Percentiles rank a stretch among this genome's conserved stretches.
Conservation (phyloP, 2,329 filamentous ascomycete species). For the Fusarium mundagurra region DNA sequence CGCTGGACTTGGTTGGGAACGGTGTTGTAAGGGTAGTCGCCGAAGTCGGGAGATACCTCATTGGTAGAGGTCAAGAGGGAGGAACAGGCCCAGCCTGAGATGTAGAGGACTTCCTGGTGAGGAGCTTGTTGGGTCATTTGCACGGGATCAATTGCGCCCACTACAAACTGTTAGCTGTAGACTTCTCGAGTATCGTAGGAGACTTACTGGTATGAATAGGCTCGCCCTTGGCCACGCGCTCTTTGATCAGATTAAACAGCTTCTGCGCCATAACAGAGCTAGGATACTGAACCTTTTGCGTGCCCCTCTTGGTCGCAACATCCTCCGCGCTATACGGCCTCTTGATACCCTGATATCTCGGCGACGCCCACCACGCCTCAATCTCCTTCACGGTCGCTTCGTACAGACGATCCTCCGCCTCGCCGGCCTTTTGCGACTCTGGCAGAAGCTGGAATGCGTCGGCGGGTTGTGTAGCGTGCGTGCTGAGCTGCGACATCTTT, state of each 20-base stretch:
- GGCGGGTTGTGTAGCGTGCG: conserved; percentile 56
- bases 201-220: conserved; percentile 89
- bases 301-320: conserved; percentile 91
- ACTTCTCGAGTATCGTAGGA: not conserved
- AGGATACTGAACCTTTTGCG: conserved; percentile 86
- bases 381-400: conserved; percentile 86
- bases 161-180: conserved; percentile 52
- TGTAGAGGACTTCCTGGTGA: conserved; percentile 94
- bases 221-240: conserved; percentile 79
- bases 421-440: conserved; percentile 78
- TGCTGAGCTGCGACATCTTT: conserved; percentile 46
- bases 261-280: conserved; percentile 96
- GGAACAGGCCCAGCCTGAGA: conserved; percentile 98
- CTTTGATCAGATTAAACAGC: conserved; percentile 87
- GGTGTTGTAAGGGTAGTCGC: conserved; percentile 98
- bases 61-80: conserved; percentile 93
- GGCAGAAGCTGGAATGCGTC: conserved; percentile 89
- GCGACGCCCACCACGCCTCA: conserved; percentile 88
- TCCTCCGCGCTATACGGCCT: conserved; percentile 90
- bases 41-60: conserved; percentile 97
- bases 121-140: conserved; percentile 99
- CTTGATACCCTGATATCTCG: conserved; percentile 88
- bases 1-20: conserved; percentile 98
- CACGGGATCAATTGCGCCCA: conserved; percentile 98
- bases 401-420: conserved; percentile 85